Percentiles rank a stretch among this genome's conserved stretches.
These are phyloP conservation scores for Patellifolia procumbens DNA, from an alignment of 179 eudicot genomes.

Conservation along the genomic window DNA sequence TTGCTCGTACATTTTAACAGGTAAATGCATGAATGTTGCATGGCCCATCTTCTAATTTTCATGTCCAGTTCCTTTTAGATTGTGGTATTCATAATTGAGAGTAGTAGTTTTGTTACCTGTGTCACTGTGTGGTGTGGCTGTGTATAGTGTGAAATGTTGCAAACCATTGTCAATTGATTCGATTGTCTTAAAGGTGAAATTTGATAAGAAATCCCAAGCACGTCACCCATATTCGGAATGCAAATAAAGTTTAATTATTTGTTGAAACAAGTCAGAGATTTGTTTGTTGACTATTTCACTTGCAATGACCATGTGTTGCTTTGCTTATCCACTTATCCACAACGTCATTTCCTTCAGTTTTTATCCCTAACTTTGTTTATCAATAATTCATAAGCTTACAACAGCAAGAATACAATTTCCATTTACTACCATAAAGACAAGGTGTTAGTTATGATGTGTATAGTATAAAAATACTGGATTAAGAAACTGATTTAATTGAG, in stretches of 20 bases:
- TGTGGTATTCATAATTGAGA: background rate
- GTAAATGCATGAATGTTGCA: background rate
- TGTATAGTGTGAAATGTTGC: background rate
- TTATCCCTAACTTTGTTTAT: background rate
- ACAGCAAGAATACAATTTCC: constrained; percentile 1
- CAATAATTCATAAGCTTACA: background rate
- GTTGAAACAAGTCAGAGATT: background rate
- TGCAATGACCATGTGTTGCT: background rate
- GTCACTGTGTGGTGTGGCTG: no score
- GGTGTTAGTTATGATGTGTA: no score
- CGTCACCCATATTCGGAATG: background rate
- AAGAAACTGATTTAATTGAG: no score
- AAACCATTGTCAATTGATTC: background rate
- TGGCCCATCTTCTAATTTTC: background rate
- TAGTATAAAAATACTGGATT: no score
- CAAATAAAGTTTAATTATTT: no score
- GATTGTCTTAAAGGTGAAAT: background rate
- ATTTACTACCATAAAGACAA: background rate
- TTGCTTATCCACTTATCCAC: background rate
- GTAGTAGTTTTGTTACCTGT: background rate
- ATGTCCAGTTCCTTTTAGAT: background rate
- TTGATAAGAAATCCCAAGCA: background rate
- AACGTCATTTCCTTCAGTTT: background rate
- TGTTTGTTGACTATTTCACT: background rate
- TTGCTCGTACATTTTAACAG: background rate